Conservation (phyloP, 2,329 filamentous ascomycete species). For the Didymosphaeria variabile region DNA sequence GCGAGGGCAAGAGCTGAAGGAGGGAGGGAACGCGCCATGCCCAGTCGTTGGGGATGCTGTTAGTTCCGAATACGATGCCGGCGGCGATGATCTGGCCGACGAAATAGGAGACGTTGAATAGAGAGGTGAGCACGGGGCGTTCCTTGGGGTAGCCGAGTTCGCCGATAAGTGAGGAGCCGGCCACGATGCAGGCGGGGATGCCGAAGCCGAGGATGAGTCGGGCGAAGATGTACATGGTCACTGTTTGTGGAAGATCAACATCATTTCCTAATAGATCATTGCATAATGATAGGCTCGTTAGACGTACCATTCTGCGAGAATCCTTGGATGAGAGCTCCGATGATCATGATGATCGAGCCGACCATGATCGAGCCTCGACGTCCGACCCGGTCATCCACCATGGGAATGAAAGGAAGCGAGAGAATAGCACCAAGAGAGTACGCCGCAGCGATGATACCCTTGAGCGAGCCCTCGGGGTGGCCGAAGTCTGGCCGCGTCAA, state of each 20-base stretch:
- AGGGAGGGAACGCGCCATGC: conserved; percentile 71
- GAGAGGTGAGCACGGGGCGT: conserved; percentile 67
- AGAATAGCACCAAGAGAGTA: conserved; percentile 49
- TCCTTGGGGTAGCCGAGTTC: conserved; percentile 73
- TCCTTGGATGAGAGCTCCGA: conserved; percentile 45
- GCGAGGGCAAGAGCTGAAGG: conserved; percentile 67
- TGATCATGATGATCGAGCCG: conserved; percentile 53
- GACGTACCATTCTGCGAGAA: conserved; percentile 23
- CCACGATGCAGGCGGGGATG: conserved; percentile 68
- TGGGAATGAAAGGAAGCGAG: conserved; percentile 40
- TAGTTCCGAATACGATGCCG: conserved; percentile 69
- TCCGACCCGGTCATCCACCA: conserved; percentile 52
- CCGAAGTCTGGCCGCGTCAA: conserved; percentile 22
- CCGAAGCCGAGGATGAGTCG: conserved; percentile 72
- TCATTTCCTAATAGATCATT: neutral
- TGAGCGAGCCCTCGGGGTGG: conserved; percentile 45
- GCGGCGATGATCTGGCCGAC: conserved; percentile 63
- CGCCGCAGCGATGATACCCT: conserved; percentile 51
- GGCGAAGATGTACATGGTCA: conserved; percentile 63
- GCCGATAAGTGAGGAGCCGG: conserved; percentile 68
- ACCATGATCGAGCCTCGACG: conserved; percentile 48
- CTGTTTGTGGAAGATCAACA: conserved; percentile 8
- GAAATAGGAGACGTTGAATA: conserved; percentile 74
- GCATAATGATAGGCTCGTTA: too few relatives aligned
- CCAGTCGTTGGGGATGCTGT: conserved; percentile 65